A percentile compares a stretch with the other conserved stretches of the same genome.
Evolutionary conservation across 2,329 filamentous ascomycete genomes (phyloP).

Genomic region (Amylocarpus encephaloides): DNA sequence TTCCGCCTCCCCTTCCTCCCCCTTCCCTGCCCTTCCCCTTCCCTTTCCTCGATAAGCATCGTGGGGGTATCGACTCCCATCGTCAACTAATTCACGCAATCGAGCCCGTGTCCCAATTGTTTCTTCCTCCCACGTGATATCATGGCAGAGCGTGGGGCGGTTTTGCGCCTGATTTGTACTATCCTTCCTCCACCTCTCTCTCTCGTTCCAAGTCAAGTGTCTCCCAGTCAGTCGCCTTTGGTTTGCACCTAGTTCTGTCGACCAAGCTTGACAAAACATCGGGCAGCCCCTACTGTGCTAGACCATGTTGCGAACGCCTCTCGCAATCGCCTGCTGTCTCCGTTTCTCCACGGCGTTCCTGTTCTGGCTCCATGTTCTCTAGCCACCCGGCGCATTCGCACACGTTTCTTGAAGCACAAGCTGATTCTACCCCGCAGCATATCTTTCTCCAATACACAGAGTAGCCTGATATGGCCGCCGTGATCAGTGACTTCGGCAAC

Average conservation of each 20-base stretch:
- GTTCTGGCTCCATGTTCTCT: background rate
- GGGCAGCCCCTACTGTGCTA: too few relatives aligned
- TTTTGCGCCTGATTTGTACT: slow-evolving; percentile 1
- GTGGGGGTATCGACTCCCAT: slow-evolving; percentile 6
- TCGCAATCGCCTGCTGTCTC: too few relatives aligned
- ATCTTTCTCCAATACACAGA: slow-evolving; percentile 15
- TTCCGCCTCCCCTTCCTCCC: slow-evolving; percentile 2
- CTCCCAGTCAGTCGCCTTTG: background rate
- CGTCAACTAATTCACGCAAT: slow-evolving; percentile 7
- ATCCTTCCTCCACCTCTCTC: too few relatives aligned
- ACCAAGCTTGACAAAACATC: too few relatives aligned
- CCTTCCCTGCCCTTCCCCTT: too few relatives aligned
- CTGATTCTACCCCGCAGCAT: slow-evolving; percentile 24
- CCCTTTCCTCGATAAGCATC: slow-evolving; percentile 17
- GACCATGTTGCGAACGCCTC: too few relatives aligned
- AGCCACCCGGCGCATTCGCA: background rate
- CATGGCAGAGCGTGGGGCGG: background rate
- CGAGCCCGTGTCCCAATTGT: background rate
- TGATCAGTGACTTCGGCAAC: slow-evolving; percentile 61
- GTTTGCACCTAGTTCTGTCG: too few relatives aligned
- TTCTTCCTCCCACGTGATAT: slow-evolving; percentile 1
- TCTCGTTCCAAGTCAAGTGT: slow-evolving; percentile 3
- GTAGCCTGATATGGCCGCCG: slow-evolving; percentile 49
- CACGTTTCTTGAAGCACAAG: slow-evolving; percentile 7
- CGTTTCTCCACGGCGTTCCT: background rate